These are phyloP conservation scores for Malus hybrid DNA, from an alignment of 331 rosid genomes.

Conservation along the genomic window DNA sequence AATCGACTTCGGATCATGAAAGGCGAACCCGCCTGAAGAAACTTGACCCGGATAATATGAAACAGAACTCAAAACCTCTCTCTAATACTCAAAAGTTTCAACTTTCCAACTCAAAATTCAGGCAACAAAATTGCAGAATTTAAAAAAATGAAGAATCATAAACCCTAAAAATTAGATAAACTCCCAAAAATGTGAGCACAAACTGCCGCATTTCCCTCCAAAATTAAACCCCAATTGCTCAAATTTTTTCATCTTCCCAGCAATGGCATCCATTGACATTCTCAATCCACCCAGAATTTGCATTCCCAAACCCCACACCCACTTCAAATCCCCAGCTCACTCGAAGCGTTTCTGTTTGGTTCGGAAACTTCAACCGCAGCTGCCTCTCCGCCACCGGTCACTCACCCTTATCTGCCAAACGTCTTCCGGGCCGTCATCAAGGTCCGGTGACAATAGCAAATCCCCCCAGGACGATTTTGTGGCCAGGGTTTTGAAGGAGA, in stretches of 20 bases:
- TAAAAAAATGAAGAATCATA: neutral
- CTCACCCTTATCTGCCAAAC: slow-evolving; percentile 37
- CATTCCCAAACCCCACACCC: slow-evolving; percentile 36
- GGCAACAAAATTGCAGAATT: neutral
- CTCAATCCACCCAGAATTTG: slow-evolving; percentile 40
- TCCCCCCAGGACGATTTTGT: slow-evolving; percentile 59
- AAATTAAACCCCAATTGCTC: neutral
- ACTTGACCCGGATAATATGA: neutral
- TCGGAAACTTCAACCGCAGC: slow-evolving; percentile 15
- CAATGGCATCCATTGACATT: slow-evolving; percentile 54
- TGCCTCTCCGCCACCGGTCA: slow-evolving; percentile 28
- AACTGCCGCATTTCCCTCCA: neutral
- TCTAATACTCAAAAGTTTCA: neutral
- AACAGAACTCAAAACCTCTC: neutral
- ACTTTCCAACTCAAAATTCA: neutral
- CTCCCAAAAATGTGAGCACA: neutral
- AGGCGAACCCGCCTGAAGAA: neutral
- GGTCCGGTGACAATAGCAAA: slow-evolving; percentile 14
- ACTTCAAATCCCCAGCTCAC: slow-evolving; percentile 14
- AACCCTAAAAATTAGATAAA: slow-evolving; percentile 18
- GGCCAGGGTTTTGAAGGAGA: slow-evolving; percentile 73
- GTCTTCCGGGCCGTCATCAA: slow-evolving; percentile 27
- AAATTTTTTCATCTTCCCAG: neutral
- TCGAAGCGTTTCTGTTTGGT: slow-evolving; percentile 25
- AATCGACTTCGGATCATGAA: neutral